Evolutionary conservation across 352 stramenopile species (phyloP).

Genomic region (Globisporangium nunn): DNA sequence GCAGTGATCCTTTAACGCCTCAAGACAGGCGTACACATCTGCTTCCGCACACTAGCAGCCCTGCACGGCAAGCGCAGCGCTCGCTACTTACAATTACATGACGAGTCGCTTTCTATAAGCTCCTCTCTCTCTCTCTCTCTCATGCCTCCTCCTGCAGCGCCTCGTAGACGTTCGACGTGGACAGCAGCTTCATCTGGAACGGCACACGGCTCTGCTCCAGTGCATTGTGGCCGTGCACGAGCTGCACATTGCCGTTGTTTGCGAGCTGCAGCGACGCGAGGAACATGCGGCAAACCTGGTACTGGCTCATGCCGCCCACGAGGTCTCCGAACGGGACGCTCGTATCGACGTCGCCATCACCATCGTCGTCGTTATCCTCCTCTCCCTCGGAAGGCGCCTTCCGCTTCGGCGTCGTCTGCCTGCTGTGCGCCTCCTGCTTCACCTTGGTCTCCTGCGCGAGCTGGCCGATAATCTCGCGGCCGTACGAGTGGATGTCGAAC

Average conservation of each 20-base stretch:
- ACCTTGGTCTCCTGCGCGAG: conserved; percentile 30
- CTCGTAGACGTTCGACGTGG: conserved; percentile 54
- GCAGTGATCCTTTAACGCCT: no score
- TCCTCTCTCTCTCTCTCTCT: not conserved
- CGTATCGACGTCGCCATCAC: conserved; percentile 15
- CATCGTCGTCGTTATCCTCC: conserved; percentile 5
- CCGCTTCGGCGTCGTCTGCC: conserved; percentile 22
- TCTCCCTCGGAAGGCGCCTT: conserved; percentile 13
- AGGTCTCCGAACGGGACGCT: conserved; percentile 48
- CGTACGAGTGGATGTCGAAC: conserved; percentile 76
- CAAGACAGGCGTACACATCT: no score
- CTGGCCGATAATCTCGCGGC: conserved; percentile 46
- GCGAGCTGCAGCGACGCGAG: conserved; percentile 88
- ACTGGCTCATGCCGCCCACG: conserved; percentile 45
- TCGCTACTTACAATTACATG: not conserved
- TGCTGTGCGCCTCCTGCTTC: conserved; percentile 11
- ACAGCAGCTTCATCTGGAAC: conserved; percentile 67
- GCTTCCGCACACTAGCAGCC: no score
- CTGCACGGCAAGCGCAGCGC: not conserved
- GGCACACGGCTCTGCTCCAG: conserved; percentile 47
- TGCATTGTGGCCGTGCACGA: conserved; percentile 64
- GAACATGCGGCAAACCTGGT: conserved; percentile 87
- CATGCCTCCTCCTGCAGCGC: conserved; percentile 23
- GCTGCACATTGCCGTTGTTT: conserved; percentile 84
- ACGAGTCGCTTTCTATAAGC: not conserved